Evolutionary conservation across 2,329 filamentous ascomycete genomes (phyloP).

Genomic region (Akanthomyces lecanii): DNA sequence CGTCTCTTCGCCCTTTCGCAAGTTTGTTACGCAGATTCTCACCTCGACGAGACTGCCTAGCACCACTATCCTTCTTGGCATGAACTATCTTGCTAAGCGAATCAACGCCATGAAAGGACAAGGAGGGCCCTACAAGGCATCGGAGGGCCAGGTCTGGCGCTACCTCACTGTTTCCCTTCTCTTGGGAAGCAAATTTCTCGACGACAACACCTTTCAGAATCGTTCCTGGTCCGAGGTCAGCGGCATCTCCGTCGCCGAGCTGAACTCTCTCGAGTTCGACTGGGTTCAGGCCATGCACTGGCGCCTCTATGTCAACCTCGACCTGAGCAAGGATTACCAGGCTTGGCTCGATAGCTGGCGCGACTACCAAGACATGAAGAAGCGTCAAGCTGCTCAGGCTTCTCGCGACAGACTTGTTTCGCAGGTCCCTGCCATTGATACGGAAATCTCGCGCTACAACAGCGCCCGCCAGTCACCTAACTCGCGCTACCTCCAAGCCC

Average conservation of each 20-base stretch:
- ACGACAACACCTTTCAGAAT: slow-evolving; percentile 97
- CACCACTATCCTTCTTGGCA: slow-evolving; percentile 83
- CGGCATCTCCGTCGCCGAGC: slow-evolving; percentile 76
- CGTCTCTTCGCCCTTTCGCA: slow-evolving; percentile 72
- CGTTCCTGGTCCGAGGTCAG: slow-evolving; percentile 95
- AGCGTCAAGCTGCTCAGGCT: slow-evolving; percentile 45
- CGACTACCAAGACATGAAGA: slow-evolving; percentile 53
- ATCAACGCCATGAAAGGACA: slow-evolving; percentile 67
- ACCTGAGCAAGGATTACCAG: slow-evolving; percentile 67
- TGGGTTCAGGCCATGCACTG: slow-evolving; percentile 82
- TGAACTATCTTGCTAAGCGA: slow-evolving; percentile 83
- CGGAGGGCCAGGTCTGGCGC: slow-evolving; percentile 74
- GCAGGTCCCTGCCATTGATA: slow-evolving; percentile 46
- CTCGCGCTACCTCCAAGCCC: slow-evolving; percentile 50
- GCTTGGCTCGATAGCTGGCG: slow-evolving; percentile 60
- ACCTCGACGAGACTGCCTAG: slow-evolving; percentile 86
- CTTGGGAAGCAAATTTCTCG: slow-evolving; percentile 89
- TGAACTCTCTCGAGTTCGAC: slow-evolving; percentile 81
- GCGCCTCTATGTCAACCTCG: slow-evolving; percentile 81
- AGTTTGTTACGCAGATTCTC: slow-evolving; percentile 87
- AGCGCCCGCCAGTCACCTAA: slow-evolving; percentile 35
- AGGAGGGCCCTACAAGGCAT: slow-evolving; percentile 49
- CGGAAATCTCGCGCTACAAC: slow-evolving; percentile 36
- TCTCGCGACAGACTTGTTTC: slow-evolving; percentile 48
- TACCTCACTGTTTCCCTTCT: slow-evolving; percentile 81